Evolutionary conservation across 148 eudicot species (phyloP), one percentile per base, ranked within the genome.

Genomic region (Fagopyrum homotropicum): DNA sequence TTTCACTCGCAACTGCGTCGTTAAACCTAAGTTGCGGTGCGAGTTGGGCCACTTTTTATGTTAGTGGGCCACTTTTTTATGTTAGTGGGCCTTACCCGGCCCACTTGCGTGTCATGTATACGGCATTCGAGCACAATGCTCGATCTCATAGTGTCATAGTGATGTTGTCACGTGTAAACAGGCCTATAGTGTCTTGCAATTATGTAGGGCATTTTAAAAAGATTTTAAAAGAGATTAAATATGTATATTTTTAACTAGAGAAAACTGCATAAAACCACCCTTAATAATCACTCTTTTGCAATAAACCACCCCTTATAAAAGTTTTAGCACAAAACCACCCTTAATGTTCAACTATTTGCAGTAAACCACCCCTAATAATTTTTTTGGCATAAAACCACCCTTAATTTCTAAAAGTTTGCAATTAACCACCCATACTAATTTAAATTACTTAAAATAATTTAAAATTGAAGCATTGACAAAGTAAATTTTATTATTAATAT

Each of bases 111-210:
- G 66, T 60, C 66, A 26, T 10, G 26, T 22, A 22, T 8, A 22
- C 6, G 45, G 45, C 45, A 30, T 2, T 4, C 69, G 35, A 66
- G 17, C 71, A 35, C 70, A 66, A 35, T 15, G 71, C 46, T 66
- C 71, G 43, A 66, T 66, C 71, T 46, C 35, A 45, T 10, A 15
- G 11, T 22, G 64, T 46, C 35, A 45, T 10, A 15, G 11, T 22
- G 64, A 19, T 59, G 19, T 35, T 35, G 30, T 66, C 71, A 66
- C 71, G 71, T 66, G 71, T 46, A 66, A 9, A 15, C 46, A 66
- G 71, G 47, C 46, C 71, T 35, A 40, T 66, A 40, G n/a, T 66
- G 71, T 66, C 71, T 66, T 66, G 46, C 47, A 66, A 66, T 66
- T 66, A 66, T 66, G 71, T 9, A 66, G 47, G 71, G 9, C 46